Evolutionary conservation across 257 asterid genomes (phyloP).

Genomic region (Nicotiana tomentosiformis): DNA sequence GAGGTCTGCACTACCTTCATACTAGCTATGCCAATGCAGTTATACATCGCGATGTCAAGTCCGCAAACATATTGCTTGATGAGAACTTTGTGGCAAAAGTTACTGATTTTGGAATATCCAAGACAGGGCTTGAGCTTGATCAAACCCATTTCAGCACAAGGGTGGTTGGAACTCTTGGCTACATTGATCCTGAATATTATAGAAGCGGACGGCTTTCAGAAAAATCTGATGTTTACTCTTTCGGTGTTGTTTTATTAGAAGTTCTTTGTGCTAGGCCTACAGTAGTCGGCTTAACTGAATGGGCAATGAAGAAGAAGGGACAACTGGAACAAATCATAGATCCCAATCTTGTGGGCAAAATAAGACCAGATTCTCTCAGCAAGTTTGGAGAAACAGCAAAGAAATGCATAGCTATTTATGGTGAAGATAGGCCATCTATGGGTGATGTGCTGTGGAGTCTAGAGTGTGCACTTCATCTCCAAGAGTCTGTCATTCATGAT

Average conservation of each 20-base stretch:
- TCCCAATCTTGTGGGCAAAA: not conserved
- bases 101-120: constrained; percentile 1
- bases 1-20: not conserved
- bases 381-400: not conserved
- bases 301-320: not conserved
- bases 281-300: not conserved
- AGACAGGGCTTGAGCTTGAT: not conserved
- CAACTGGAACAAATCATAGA: not conserved
- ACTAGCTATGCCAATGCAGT: not conserved
- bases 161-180: not conserved
- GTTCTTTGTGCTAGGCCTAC: not conserved
- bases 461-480: constrained; percentile 1
- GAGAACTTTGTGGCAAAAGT: not conserved
- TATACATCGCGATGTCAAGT: not conserved
- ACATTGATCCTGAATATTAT: not conserved
- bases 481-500: not conserved
- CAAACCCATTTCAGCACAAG: not conserved
- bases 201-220: not conserved
- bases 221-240: constrained; percentile 1
- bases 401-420: not conserved
- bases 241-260: not conserved
- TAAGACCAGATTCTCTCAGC: not conserved
- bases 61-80: not conserved
- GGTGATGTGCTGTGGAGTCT: not conserved
- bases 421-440: not conserved